Conservation (phyloP, 2,329 filamentous ascomycete genomes). For the Fulvia fulva region DNA sequence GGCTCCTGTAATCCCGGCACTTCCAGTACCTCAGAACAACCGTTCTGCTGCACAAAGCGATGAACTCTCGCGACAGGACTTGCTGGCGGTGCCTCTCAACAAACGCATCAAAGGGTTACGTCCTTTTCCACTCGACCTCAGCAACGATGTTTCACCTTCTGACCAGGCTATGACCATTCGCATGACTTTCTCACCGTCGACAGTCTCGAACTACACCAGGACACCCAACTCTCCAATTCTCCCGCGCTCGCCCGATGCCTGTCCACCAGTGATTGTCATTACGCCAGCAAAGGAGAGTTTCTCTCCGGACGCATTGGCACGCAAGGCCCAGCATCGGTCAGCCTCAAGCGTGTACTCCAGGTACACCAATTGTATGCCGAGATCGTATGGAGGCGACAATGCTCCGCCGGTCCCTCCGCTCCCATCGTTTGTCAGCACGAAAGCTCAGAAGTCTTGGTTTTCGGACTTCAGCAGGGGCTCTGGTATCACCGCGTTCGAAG, state of each 20-base stretch:
- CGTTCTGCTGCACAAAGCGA: too few relatives aligned
- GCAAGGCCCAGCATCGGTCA: conserved; percentile 33
- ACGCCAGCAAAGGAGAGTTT: conserved; percentile 50
- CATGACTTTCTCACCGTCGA: conserved; percentile 59
- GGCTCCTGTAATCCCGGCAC: not conserved
- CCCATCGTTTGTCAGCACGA: conserved; percentile 37
- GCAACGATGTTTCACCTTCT: conserved; percentile 58
- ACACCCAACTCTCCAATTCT: conserved; percentile 28
- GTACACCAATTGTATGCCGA: conserved; percentile 37
- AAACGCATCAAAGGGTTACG: conserved; percentile 26
- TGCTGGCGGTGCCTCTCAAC: conserved; percentile 15
- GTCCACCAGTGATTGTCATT: conserved; percentile 41
- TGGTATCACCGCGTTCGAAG: conserved; percentile 38
- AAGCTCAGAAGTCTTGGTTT: conserved; percentile 8
- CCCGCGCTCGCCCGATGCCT: not conserved
- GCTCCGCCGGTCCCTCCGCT: conserved; percentile 60
- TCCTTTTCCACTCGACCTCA: conserved; percentile 28
- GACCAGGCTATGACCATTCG: conserved; percentile 71
- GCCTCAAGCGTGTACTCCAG: conserved; percentile 62
- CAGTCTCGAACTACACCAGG: conserved; percentile 42
- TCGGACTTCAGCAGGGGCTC: conserved; percentile 31
- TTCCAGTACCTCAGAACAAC: too few relatives aligned
- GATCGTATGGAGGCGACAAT: conserved; percentile 21
- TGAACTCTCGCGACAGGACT: conserved; percentile 2
- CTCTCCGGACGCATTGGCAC: conserved; percentile 52